Conservation (phyloP, 2,329 filamentous ascomycete species). For the Fusarium sp. region DNA sequence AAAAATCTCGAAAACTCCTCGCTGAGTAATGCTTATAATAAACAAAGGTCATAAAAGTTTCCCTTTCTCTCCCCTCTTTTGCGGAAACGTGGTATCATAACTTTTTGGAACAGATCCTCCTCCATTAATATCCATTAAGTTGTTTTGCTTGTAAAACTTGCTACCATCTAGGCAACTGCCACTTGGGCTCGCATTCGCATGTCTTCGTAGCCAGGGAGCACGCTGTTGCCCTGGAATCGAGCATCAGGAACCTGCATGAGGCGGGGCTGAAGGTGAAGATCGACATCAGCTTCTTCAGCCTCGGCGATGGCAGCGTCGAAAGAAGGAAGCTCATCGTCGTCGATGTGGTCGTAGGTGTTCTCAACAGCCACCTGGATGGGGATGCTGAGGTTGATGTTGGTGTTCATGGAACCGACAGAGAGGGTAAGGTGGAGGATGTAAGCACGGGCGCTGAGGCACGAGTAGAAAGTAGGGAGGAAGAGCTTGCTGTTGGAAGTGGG, state of each 20-base stretch:
- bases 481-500: slow-evolving; percentile 58
- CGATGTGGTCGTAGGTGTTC: slow-evolving; percentile 44
- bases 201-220: slow-evolving; percentile 54
- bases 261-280: slow-evolving; percentile 55
- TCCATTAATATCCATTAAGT: slow-evolving; percentile 37
- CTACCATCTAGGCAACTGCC: slow-evolving; percentile 32
- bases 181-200: slow-evolving; percentile 40
- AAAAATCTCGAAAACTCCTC: slow-evolving; percentile 38
- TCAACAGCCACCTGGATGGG: slow-evolving; percentile 63
- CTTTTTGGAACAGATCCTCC: slow-evolving; percentile 21
- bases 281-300: slow-evolving; percentile 54
- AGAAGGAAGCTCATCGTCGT: slow-evolving; percentile 53
- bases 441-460: slow-evolving; percentile 64
- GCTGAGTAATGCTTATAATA: slow-evolving; percentile 35
- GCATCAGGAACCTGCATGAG: slow-evolving; percentile 48
- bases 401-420: slow-evolving; percentile 53
- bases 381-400: slow-evolving; percentile 55
- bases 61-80: slow-evolving; percentile 14
- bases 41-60: slow-evolving; percentile 27
- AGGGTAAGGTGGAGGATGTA: slow-evolving; percentile 62
- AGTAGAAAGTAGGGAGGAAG: slow-evolving; percentile 67
- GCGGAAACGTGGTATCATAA: slow-evolving; percentile 28
- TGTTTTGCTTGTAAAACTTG: neutral
- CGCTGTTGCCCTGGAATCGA: slow-evolving; percentile 44
- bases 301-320: slow-evolving; percentile 59